These are phyloP conservation scores for Chrysoporthe puriensis DNA, from an alignment of 2,329 filamentous ascomycete genomes.

Conservation along the genomic window DNA sequence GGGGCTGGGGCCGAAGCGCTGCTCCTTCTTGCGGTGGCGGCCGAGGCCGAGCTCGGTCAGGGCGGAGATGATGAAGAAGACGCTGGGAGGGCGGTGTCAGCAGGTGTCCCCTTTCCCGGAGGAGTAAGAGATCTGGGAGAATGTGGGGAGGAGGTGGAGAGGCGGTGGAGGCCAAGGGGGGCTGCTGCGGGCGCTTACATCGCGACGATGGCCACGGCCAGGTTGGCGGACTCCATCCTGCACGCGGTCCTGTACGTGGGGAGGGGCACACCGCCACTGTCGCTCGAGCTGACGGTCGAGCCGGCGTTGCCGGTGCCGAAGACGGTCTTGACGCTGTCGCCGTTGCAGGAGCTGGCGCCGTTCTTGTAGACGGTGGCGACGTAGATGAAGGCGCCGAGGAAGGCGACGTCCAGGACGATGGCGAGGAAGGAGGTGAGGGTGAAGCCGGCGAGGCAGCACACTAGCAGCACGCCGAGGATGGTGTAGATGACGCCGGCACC, in stretches of 20 bases:
- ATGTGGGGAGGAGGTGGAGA: background rate
- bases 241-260: conserved; percentile 63
- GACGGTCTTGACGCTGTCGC: conserved; percentile 62
- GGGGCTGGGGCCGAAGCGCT: conserved; percentile 45
- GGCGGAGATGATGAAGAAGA: conserved; percentile 39
- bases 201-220: conserved; percentile 78
- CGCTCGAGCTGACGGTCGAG: conserved; percentile 50
- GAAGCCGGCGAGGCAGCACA: conserved; percentile 79
- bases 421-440: conserved; percentile 73
- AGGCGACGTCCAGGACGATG: conserved; percentile 76
- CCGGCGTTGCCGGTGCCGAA: conserved; percentile 66
- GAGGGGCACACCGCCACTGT: conserved; percentile 53
- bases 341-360: conserved; percentile 67
- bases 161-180: background rate
- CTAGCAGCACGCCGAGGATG: conserved; percentile 70
- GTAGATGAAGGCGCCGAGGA: conserved; percentile 78
- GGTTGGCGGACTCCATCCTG: conserved; percentile 73
- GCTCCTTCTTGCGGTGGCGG: conserved; percentile 42
- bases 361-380: conserved; percentile 74
- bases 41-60: conserved; percentile 35
- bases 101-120: background rate
- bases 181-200: conserved; percentile 55
- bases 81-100: conserved; percentile 33
- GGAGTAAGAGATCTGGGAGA: background rate
- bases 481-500: conserved; percentile 77